Evolutionary conservation across 768 basidiomycete genomes (phyloP).

Genomic region (Podaxis rugospora): DNA sequence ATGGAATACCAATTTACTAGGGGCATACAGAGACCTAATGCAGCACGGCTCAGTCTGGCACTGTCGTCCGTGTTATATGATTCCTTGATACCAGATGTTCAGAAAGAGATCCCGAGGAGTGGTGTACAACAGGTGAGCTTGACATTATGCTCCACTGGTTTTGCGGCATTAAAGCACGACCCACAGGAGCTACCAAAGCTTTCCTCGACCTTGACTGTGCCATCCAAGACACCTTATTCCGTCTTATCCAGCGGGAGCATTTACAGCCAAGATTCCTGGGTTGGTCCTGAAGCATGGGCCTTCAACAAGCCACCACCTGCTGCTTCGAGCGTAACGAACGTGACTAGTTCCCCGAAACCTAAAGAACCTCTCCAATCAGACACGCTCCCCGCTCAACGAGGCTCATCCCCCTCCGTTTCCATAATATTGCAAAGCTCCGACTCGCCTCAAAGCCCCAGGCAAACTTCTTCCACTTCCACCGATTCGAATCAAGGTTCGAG

Average conservation of each 20-base stretch:
- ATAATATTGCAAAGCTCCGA: neutral
- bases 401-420: neutral
- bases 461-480: neutral
- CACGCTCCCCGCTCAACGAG: neutral
- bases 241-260: neutral
- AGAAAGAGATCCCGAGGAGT: neutral
- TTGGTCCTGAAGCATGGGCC: constrained; percentile 1
- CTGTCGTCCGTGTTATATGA: neutral
- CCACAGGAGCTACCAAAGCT: neutral
- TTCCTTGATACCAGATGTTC: neutral
- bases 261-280: constrained; percentile 3
- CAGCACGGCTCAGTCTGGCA: neutral
- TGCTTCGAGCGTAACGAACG: neutral
- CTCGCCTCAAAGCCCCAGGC: neutral
- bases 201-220: neutral
- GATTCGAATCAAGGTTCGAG: neutral
- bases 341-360: neutral
- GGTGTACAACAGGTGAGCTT: neutral
- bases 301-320: neutral
- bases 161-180: too few relatives aligned
- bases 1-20: constrained; percentile 6
- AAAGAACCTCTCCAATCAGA: neutral
- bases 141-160: too few relatives aligned
- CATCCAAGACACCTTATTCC: neutral
- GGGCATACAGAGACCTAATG: constrained; percentile 1